phyloP scores from a whole-genome alignment of 495 filamentous ascomycete genomes.

The Talaromyces nanjingensis region DNA sequence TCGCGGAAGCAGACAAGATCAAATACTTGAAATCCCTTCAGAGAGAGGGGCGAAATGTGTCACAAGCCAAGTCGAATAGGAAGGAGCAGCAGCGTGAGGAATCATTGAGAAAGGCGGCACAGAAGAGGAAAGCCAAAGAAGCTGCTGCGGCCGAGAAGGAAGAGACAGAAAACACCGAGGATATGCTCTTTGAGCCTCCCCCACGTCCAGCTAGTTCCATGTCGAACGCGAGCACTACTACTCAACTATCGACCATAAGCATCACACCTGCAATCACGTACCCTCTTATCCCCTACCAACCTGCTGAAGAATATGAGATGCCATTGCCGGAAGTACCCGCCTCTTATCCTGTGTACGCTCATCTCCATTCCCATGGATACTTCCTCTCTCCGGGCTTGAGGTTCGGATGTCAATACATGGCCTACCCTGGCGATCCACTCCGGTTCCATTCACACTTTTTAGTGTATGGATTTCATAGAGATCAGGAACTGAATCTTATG shows the following conservation, averaged over 20 bases:
- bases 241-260: conserved; percentile 22
- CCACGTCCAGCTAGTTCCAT: conserved; percentile 12
- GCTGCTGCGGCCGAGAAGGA: conserved; percentile 17
- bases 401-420: conserved; percentile 89
- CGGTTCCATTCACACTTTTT: conserved; percentile 94
- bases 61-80: conserved; percentile 29
- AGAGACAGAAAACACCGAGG: conserved; percentile 23
- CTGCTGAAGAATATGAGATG: conserved; percentile 23
- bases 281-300: conserved; percentile 35
- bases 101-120: conserved; percentile 34
- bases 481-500: conserved; percentile 75
- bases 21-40: conserved; percentile 37
- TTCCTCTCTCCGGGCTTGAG: conserved; percentile 86
- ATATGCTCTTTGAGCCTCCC: conserved; percentile 15
- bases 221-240: conserved; percentile 20
- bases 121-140: conserved; percentile 29
- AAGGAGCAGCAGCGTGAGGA: conserved; percentile 34
- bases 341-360: conserved; percentile 47
- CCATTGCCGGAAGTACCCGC: conserved; percentile 38
- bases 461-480: conserved; percentile 70
- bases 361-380: conserved; percentile 74
- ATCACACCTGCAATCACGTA: conserved; percentile 58
- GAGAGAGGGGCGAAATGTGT: conserved; percentile 38
- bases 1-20: conserved; percentile 48
- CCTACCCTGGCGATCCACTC: conserved; percentile 90